Conservation (phyloP, 2,329 filamentous ascomycete species). For the Colletotrichum sojae region DNA sequence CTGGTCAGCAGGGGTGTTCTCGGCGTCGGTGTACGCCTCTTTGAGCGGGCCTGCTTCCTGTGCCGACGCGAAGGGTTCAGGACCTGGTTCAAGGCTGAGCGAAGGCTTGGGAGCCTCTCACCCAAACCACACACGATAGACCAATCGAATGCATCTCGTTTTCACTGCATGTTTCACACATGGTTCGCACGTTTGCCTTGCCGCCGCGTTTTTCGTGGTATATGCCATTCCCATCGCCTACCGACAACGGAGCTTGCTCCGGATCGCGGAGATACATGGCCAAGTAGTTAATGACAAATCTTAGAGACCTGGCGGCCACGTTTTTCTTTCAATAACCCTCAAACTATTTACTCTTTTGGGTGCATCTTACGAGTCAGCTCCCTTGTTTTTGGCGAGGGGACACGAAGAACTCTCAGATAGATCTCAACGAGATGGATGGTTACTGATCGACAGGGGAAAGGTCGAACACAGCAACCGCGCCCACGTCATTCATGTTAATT, state of each 20-base stretch:
- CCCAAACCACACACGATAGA: slow-evolving; percentile 1
- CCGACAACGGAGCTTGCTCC: neutral
- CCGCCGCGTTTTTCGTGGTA: neutral
- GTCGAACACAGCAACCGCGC: slow-evolving; percentile 4
- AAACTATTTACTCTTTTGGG: slow-evolving; percentile 38
- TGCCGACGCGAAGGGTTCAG: neutral
- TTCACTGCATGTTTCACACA: slow-evolving; percentile 28
- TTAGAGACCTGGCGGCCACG: slow-evolving; percentile 39
- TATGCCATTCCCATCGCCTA: neutral
- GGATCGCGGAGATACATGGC: neutral
- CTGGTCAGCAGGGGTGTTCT: neutral
- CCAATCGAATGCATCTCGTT: slow-evolving; percentile 16
- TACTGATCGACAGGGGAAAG: slow-evolving; percentile 14
- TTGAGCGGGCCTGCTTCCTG: neutral
- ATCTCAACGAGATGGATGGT: slow-evolving; percentile 8
- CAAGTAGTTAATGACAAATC: slow-evolving; percentile 14
- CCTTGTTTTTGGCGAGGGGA: neutral
- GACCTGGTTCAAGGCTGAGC: slow-evolving; percentile 9
- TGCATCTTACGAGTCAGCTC: slow-evolving; percentile 18
- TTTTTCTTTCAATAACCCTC: slow-evolving; percentile 39
- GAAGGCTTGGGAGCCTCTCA: slow-evolving; percentile 13
- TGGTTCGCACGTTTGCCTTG: slow-evolving; percentile 2
- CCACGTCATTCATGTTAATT: slow-evolving; percentile 13
- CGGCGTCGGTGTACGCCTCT: neutral
- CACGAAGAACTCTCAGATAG: neutral